Conservation (phyloP, 345 rosid species). For the Eutrema heterophyllum region DNA sequence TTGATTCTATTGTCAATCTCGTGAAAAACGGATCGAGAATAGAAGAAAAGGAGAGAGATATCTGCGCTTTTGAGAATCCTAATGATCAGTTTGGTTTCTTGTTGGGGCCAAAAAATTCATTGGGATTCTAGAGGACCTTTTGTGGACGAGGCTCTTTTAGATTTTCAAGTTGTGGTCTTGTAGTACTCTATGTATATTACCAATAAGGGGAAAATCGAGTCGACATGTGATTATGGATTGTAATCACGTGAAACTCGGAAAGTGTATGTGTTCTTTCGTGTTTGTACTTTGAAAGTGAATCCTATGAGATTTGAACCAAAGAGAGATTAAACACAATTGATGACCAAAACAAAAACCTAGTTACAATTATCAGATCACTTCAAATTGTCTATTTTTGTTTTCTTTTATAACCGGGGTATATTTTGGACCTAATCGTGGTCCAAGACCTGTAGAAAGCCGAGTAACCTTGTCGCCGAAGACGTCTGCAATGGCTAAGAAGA, state of each 20-base stretch:
- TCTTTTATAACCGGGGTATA: no score
- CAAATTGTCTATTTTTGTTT: no score
- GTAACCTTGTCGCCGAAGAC: no score
- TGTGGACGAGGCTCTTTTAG: background rate
- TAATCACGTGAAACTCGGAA: background rate
- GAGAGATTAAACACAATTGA: background rate
- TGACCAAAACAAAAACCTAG: background rate
- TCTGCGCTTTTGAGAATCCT: background rate
- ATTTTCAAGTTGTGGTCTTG: background rate
- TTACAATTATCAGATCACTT: background rate
- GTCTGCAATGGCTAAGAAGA: no score
- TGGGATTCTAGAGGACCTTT: background rate
- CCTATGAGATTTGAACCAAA: background rate
- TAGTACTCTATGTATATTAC: background rate
- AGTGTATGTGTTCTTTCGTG: background rate
- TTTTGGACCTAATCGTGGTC: no score
- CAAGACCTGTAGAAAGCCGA: no score
- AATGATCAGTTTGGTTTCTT: background rate
- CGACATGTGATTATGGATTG: background rate
- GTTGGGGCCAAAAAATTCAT: background rate
- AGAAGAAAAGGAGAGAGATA: constrained; percentile 8
- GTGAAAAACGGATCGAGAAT: constrained; percentile 12
- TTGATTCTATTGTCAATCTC: constrained; percentile 1
- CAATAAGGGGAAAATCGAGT: background rate
- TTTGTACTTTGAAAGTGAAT: background rate